A percentile compares a stretch with the other conserved stretches of the same genome.
phyloP scores from a whole-genome alignment of 352 stramenopile species.

The Lagenidium giganteum region DNA sequence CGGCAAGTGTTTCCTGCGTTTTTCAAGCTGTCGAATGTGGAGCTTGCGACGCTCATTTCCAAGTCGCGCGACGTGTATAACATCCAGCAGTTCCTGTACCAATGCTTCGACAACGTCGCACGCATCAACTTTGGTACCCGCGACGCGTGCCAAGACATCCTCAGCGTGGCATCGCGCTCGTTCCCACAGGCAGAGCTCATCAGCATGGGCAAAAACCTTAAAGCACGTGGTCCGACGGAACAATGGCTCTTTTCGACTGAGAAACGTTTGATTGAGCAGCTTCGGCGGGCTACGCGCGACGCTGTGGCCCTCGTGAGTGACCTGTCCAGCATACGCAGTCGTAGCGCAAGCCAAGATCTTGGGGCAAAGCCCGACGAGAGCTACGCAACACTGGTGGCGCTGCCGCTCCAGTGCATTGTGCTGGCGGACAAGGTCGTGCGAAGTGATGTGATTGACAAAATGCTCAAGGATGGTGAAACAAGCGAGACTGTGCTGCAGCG shows the following conservation, averaged over 20 bases:
- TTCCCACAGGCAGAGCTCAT: constrained; percentile 30
- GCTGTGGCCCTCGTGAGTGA: constrained; percentile 16
- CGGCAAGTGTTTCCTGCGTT: constrained; percentile 43
- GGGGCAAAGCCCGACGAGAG: not conserved
- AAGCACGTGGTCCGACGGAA: constrained; percentile 42
- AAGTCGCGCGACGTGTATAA: constrained; percentile 25
- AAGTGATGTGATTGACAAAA: constrained; percentile 31
- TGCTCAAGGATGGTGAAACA: not conserved
- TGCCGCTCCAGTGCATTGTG: constrained; percentile 25
- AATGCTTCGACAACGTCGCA: constrained; percentile 52
- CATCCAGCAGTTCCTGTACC: constrained; percentile 34
- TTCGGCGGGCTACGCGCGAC: constrained; percentile 35
- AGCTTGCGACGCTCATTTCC: constrained; percentile 34
- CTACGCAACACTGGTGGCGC: not conserved
- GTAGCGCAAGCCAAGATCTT: no score
- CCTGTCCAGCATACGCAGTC: not conserved
- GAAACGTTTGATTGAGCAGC: constrained; percentile 37
- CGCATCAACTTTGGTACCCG: constrained; percentile 33
- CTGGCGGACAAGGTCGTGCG: constrained; percentile 45
- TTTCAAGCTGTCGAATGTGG: constrained; percentile 41
- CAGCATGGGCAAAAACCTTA: constrained; percentile 51
- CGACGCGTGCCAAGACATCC: constrained; percentile 43
- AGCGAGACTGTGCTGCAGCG: not conserved
- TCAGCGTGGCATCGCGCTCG: constrained; percentile 23
- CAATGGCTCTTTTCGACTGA: constrained; percentile 51